Evolutionary conservation across 164 flowering plant genomes (phyloP), one percentile per base, ranked within the genome.

Genomic region (Protea cynaroides): DNA sequence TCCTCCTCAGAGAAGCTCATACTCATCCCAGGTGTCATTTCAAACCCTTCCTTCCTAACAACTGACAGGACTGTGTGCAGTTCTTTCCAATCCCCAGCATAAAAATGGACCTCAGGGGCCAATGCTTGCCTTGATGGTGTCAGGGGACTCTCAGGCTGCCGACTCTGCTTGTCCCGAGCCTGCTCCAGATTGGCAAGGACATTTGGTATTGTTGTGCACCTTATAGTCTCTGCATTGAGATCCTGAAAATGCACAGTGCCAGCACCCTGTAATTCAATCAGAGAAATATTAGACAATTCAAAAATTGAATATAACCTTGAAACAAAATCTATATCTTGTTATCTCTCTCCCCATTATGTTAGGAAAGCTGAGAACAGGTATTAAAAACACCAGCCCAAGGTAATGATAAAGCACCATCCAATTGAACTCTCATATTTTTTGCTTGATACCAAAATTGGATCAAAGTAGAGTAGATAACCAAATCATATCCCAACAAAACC

Each of bases 51-150:
- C 62, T 67, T 80, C 70, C 72, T 79, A 60, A 84, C 79, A 52
- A 83, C 74, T 5, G 97, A 89, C 56, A 92, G 68, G 44, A 92
- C 86, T 7, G 83, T 77, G 44, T 83, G 89, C 49, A 92, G 89
- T 74, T 92, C 97, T 65, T 86, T 92, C 94, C 94, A 92, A 22
- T 87, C 94, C 51, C 97, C 97, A 37, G 97, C 96, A 73, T 83
- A 92, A 52, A 87, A 92, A 58, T 86, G 92, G 44, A 92, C 89
- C 5, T 75, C 72, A 46, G 96, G 92, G 6, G 87, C 59, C 68
- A 84, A 63, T 59, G 79, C 58, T 49, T 84, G 87, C 74, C 97
- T 78, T 44, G 96, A 87, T 54, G 97, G 97, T 71, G 97, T 92
- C 60, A 89, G 59, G 38, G 94, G 93, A 65, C 86, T 78, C 75